Evolutionary conservation across 192 early-diverging fungal genomes (phyloP).

Genomic region (Backusella parvicylindrica): DNA sequence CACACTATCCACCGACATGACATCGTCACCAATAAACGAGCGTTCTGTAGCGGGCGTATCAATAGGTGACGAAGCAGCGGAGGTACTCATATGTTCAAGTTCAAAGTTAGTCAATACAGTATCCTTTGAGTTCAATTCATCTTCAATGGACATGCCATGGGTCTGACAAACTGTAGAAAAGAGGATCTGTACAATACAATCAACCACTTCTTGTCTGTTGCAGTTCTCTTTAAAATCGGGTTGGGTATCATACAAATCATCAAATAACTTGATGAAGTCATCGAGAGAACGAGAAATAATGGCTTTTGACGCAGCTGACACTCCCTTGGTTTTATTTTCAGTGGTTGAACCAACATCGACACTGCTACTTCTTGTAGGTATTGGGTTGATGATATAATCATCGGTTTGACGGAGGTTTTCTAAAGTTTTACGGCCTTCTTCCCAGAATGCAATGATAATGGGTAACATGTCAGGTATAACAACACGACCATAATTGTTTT

Average conservation of each 20-base stretch:
- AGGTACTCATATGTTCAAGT: slow-evolving; percentile 4
- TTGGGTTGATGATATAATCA: neutral
- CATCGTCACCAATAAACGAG: neutral
- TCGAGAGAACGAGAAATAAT: neutral
- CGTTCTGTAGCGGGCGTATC: neutral
- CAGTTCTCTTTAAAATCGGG: slow-evolving; percentile 50
- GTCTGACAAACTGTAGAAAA: slow-evolving; percentile 50
- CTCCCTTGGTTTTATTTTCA: neutral
- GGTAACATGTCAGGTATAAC: slow-evolving; percentile 46
- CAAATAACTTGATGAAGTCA: slow-evolving; percentile 9
- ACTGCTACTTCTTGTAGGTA: slow-evolving; percentile 4
- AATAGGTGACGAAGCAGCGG: neutral
- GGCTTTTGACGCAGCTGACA: neutral
- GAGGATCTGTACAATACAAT: slow-evolving; percentile 47
- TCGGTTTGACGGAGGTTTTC: neutral
- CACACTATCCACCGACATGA: neutral
- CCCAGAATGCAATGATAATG: slow-evolving; percentile 42
- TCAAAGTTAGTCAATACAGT: slow-evolving; percentile 16
- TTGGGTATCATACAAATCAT: slow-evolving; percentile 10
- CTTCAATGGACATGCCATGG: slow-evolving; percentile 38
- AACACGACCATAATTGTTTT: slow-evolving; percentile 16
- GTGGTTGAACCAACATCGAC: neutral
- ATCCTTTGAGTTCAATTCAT: slow-evolving; percentile 45
- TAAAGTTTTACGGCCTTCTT: slow-evolving; percentile 6
- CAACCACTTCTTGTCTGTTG: slow-evolving; percentile 45